Evolutionary conservation across 345 rosid species (phyloP).

Genomic region (Populus tremula): DNA sequence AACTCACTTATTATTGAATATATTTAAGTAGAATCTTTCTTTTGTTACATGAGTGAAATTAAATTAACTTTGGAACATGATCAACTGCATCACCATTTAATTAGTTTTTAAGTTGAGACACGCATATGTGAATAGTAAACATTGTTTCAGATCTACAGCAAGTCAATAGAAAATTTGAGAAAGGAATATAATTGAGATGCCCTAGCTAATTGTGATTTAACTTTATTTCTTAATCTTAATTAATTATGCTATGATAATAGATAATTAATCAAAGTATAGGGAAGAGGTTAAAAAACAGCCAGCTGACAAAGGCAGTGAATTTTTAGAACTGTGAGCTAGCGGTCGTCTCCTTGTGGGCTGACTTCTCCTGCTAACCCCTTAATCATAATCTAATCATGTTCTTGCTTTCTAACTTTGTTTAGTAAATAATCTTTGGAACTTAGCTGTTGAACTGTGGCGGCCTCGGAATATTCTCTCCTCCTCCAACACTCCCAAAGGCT

Average conservation of each 20-base stretch:
- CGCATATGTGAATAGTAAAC: background rate
- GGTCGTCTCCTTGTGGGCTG: constrained; percentile 88
- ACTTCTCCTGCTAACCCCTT: constrained; percentile 59
- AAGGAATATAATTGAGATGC: background rate
- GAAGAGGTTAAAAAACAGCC: constrained; percentile 47
- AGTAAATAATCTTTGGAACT: constrained; percentile 56
- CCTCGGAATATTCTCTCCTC: constrained; percentile 87
- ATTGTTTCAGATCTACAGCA: background rate
- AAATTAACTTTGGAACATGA: background rate
- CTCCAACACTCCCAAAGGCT: constrained; percentile 40
- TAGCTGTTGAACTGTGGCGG: constrained; percentile 81
- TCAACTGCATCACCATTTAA: no score
- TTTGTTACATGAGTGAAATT: no score
- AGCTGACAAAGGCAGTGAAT: constrained; percentile 91
- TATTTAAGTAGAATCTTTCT: no score
- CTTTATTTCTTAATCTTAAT: background rate
- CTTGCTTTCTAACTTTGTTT: constrained; percentile 46
- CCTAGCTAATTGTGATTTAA: background rate
- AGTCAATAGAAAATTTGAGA: background rate
- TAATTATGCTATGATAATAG: background rate
- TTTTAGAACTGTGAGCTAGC: constrained; percentile 60
- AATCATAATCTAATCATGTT: constrained; percentile 96
- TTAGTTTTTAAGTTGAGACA: no score
- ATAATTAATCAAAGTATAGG: background rate
- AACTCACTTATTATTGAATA: no score